Percentiles rank a stretch among this genome's conserved stretches.
phyloP scores from a whole-genome alignment of 2,329 filamentous ascomycete genomes.

The Fusarium citri region DNA sequence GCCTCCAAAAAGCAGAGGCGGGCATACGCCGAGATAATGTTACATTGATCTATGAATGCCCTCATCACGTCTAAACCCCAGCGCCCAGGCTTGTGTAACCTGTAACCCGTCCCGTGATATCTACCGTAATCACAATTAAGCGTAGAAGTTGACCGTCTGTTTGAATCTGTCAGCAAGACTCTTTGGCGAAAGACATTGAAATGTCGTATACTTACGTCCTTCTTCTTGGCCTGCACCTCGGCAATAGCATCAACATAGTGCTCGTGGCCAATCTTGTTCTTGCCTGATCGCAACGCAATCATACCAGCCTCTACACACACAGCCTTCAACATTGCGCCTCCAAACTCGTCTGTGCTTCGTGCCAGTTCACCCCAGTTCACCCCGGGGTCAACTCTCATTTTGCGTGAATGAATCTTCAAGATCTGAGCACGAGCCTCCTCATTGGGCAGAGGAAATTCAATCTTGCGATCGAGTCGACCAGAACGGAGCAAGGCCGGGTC shows the following conservation, averaged over 20 bases:
- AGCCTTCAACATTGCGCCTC: slow-evolving; percentile 96
- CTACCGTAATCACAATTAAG: slow-evolving; percentile 49
- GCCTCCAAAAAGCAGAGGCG: slow-evolving; percentile 1
- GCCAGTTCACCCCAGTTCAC: slow-evolving; percentile 98
- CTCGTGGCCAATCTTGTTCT: slow-evolving; percentile 97
- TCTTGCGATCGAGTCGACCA: slow-evolving; percentile 94
- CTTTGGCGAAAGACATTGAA: neutral
- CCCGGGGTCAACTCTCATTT: slow-evolving; percentile 94
- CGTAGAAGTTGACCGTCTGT: slow-evolving; percentile 69
- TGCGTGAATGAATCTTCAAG: slow-evolving; percentile 94
- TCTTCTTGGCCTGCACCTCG: slow-evolving; percentile 96
- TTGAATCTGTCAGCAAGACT: slow-evolving; percentile 26
- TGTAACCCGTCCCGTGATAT: slow-evolving; percentile 27
- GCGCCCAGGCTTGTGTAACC: slow-evolving; percentile 24
- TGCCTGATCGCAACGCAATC: slow-evolving; percentile 94
- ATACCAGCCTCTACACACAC: slow-evolving; percentile 99
- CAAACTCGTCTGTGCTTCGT: slow-evolving; percentile 97
- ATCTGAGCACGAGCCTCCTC: slow-evolving; percentile 98
- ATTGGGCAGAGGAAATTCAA: slow-evolving; percentile 97
- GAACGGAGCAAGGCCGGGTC: slow-evolving; percentile 92
- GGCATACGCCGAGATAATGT: slow-evolving; percentile 37
- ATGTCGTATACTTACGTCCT: slow-evolving; percentile 71
- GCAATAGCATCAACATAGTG: slow-evolving; percentile 98
- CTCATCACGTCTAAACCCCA: slow-evolving; percentile 36
- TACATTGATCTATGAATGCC: slow-evolving; percentile 46